A percentile compares a stretch with the other conserved stretches of the same genome.
These are phyloP conservation scores for Yamadazyma buinensis DNA, from an alignment of 1,139 yeast genomes.

Conservation along the genomic window DNA sequence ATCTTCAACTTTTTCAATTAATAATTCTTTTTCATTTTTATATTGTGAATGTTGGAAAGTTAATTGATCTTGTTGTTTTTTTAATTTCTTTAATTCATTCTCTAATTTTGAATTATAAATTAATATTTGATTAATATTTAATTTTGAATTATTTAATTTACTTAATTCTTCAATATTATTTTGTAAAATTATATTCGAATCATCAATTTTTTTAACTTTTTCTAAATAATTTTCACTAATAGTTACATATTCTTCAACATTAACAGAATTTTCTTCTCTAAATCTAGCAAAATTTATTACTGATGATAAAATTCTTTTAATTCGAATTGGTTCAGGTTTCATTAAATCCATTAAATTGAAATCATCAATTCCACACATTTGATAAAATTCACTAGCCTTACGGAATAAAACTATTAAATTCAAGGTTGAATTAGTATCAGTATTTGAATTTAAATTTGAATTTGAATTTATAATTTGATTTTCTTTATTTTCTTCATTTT, in stretches of 20 bases:
- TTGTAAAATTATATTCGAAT: slow-evolving; percentile 38
- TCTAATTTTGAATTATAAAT: slow-evolving; percentile 60
- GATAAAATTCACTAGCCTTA: slow-evolving; percentile 58
- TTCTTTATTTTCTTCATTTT: slow-evolving; percentile 3
- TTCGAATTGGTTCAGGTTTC: slow-evolving; percentile 64
- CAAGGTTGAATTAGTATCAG: slow-evolving; percentile 33
- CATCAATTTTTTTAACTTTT: slow-evolving; percentile 25
- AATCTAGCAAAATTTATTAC: slow-evolving; percentile 83
- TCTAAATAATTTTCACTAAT: slow-evolving; percentile 51
- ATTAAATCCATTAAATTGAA: slow-evolving; percentile 65
- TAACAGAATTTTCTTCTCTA: slow-evolving; percentile 71
- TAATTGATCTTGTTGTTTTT: slow-evolving; percentile 59
- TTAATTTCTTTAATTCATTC: slow-evolving; percentile 57
- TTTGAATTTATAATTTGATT: slow-evolving; percentile 3
- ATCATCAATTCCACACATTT: slow-evolving; percentile 74
- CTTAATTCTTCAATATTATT: slow-evolving; percentile 42
- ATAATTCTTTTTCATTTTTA: slow-evolving; percentile 55
- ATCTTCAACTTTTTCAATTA: slow-evolving; percentile 56
- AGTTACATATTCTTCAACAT: slow-evolving; percentile 58
- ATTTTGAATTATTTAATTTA: slow-evolving; percentile 19
- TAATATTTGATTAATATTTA: slow-evolving; percentile 46
- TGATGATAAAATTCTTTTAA: slow-evolving; percentile 70
- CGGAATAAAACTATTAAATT: slow-evolving; percentile 53
- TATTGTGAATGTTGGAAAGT: slow-evolving; percentile 66
- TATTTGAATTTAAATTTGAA: slow-evolving; percentile 5